These are phyloP conservation scores for Trichocladium antarcticum DNA, from an alignment of 495 filamentous ascomycete genomes.

Conservation along the genomic window DNA sequence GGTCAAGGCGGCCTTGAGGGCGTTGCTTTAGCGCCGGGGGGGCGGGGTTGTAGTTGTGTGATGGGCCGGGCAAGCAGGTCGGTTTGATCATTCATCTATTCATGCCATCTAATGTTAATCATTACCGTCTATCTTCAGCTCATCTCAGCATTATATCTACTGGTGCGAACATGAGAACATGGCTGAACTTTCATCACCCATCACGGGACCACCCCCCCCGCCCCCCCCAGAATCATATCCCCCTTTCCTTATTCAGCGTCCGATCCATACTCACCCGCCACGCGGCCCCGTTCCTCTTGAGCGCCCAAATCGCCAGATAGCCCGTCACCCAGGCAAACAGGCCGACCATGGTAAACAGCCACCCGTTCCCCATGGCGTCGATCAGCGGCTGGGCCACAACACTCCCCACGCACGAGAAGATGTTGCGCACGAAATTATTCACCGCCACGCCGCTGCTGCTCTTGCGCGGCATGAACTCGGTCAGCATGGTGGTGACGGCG, in stretches of 20 bases:
- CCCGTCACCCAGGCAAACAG: constrained; percentile 47
- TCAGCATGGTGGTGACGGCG: constrained; percentile 68
- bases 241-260: constrained; percentile 13
- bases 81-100: too few relatives aligned
- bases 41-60: too few relatives aligned
- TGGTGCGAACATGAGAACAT: too few relatives aligned
- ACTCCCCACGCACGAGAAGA: constrained; percentile 68
- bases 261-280: constrained; percentile 64
- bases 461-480: constrained; percentile 76
- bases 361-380: constrained; percentile 72
- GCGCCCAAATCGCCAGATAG: constrained; percentile 48
- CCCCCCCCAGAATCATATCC: too few relatives aligned
- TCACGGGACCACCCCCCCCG: too few relatives aligned
- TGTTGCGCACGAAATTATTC: constrained; percentile 79
- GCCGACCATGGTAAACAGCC: constrained; percentile 74
- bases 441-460: constrained; percentile 71
- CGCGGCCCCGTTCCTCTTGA: constrained; percentile 51
- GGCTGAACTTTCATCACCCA: too few relatives aligned
- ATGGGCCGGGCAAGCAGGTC: too few relatives aligned
- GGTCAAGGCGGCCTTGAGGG: constrained; percentile 6
- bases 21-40: too few relatives aligned
- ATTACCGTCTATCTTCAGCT: too few relatives aligned
- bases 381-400: constrained; percentile 69
- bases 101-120: too few relatives aligned
- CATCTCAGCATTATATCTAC: too few relatives aligned